Evolutionary conservation across 352 stramenopile genomes (phyloP), one percentile per base, ranked within the genome.

Genomic region (Phytophthora quininea): DNA sequence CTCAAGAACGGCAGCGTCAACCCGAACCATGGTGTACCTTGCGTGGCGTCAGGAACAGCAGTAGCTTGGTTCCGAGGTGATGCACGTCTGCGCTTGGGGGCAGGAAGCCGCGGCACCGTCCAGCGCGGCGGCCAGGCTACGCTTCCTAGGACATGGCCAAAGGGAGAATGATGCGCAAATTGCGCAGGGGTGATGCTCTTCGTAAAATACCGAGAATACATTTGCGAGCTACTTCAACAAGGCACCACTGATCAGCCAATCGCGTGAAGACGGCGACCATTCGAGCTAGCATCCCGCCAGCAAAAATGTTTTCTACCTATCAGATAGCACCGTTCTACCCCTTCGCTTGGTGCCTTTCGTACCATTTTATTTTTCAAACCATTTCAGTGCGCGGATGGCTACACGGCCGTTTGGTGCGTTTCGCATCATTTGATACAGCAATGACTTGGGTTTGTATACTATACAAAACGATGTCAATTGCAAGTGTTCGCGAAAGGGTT

Each of bases 391-490:
- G 10, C 35, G 35, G 10, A 40, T 40, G 35, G 35, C 35, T 40
- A 11, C 35, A 40, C 35, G 35, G 6, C 35, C 35, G 35, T 40
- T 40, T 40, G 35, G 35, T 40, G 35, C 35, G 10, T 40, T 40
- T 40, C 10, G 35, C 35, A 40, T 11, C 35, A 40, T 40, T 40
- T 11, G 6, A 40, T 40, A 11, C 10, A 6, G 35, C 6, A 40
- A 40, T 40, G 35, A 40, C 35, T 40, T 40, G 35, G 10, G 35
- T 40, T 40, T 40, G 35, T 40, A 40, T 40, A 15, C 1, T 54
- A 38, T 19, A 40, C 2, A 15, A 31, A 14, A 31, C 54, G 49
- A 57, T 29, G 35, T 54, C 30, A 9, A 58, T 62, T 58, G 48
- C 46, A 12, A 1, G 1, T 2, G 2, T 2, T 45, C 24, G 49